phyloP scores from a whole-genome alignment of 73 alveolate species.

The Symbiodinium natans region DNA sequence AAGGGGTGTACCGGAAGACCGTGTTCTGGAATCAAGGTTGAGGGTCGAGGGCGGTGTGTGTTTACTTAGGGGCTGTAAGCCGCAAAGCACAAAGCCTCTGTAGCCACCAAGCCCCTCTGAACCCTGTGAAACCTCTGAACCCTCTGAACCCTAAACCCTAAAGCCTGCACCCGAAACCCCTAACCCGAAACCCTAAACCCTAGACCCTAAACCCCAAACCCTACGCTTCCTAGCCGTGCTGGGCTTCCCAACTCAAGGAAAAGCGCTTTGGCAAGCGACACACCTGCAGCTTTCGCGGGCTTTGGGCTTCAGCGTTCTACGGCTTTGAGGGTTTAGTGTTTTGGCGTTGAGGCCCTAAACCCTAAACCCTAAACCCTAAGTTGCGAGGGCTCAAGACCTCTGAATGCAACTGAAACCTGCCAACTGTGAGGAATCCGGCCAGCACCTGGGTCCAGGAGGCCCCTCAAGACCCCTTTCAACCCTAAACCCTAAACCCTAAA shows the following conservation, averaged over 20 bases:
- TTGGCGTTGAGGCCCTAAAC: not conserved
- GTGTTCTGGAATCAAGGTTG: no score
- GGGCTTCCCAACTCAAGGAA: constrained; percentile 84
- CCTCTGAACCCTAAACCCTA: not conserved
- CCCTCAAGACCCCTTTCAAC: not conserved
- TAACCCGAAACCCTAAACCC: no score
- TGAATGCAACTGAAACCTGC: not conserved
- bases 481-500: not conserved
- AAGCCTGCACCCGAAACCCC: not conserved
- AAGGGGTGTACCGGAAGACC: no score
- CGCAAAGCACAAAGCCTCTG: no score
- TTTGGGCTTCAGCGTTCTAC: not conserved
- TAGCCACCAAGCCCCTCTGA: no score
- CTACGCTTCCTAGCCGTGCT: no score
- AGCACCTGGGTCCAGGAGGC: no score
- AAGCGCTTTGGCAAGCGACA: constrained; percentile 95
- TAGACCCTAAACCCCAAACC: not conserved
- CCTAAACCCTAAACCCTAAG: no score
- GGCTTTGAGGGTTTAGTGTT: no score
- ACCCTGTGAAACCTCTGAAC: not conserved
- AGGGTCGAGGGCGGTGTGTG: no score
- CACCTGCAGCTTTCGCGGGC: constrained; percentile 9
- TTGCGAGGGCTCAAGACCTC: not conserved
- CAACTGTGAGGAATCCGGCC: not conserved
- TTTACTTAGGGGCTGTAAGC: no score